phyloP scores from a whole-genome alignment of 1,284 basidiomycete genomes.

The Trichosporon sp. region DNA sequence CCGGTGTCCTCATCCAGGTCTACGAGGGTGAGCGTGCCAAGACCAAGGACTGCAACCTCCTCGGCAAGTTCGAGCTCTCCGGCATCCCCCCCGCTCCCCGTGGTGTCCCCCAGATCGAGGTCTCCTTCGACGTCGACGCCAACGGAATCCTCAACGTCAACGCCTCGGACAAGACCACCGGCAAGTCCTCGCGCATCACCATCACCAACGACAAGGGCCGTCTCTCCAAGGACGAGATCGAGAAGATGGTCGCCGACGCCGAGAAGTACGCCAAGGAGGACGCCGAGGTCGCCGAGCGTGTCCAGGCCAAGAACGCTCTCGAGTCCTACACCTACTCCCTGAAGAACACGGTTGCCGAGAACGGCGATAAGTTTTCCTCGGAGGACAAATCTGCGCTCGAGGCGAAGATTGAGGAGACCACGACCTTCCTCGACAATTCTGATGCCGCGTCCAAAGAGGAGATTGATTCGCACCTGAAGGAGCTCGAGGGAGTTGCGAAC shows the following conservation, averaged over 20 bases:
- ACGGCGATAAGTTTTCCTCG: conserved; percentile 79
- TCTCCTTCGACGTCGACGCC: conserved; percentile 98
- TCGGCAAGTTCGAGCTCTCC: conserved; percentile 98
- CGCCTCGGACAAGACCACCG: conserved; percentile 94
- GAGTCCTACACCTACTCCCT: conserved; percentile 93
- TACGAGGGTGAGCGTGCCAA: conserved; percentile 99
- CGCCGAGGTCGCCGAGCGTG: conserved; percentile 58
- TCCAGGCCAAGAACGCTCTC: conserved; percentile 61
- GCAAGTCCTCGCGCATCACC: conserved; percentile 72
- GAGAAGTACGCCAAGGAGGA: conserved; percentile 63
- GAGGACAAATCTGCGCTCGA: conserved; percentile 86
- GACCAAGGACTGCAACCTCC: conserved; percentile 98
- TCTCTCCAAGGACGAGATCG: conserved; percentile 96
- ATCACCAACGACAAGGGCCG: conserved; percentile 99
- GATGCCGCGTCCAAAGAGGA: conserved; percentile 88
- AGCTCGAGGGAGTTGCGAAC: conserved; percentile 84
- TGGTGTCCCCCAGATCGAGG: conserved; percentile 97
- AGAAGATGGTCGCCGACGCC: conserved; percentile 90
- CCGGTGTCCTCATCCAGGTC: conserved; percentile 97
- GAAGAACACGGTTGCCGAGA: conserved; percentile 80
- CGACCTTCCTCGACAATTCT: conserved; percentile 79
- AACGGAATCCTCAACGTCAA: conserved; percentile 93
- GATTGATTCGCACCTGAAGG: conserved; percentile 91
- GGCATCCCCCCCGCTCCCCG: conserved; percentile 97
- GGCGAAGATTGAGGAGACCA: conserved; percentile 74